Percentiles rank a stretch among this genome's conserved stretches.
These are phyloP conservation scores for Knoxia roxburghii DNA, from an alignment of 257 asterid genomes.

Conservation along the genomic window DNA sequence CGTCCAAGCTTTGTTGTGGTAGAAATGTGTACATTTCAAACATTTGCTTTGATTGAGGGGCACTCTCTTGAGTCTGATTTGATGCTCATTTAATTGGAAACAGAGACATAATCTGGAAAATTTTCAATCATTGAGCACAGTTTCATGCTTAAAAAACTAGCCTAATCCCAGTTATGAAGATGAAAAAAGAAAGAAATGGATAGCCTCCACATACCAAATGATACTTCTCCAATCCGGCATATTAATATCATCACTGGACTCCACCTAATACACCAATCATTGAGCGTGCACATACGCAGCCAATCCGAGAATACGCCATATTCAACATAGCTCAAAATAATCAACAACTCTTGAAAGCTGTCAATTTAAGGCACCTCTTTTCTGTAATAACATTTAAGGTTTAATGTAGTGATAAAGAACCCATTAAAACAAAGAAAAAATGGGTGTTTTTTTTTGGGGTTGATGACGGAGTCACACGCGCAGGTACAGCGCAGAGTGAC, in stretches of 20 bases:
- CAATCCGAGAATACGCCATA: neutral
- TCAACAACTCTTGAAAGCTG: no score
- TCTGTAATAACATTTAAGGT: no score
- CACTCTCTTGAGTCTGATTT: no score
- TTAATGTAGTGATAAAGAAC: no score
- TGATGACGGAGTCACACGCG: conserved; percentile 4
- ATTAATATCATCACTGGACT: neutral
- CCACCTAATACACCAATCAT: conserved; percentile 1
- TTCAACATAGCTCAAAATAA: no score
- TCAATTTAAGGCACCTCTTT: no score
- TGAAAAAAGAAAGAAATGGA: neutral
- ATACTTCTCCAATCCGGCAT: neutral
- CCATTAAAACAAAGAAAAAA: no score
- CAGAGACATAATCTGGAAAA: no score
- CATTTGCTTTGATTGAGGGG: neutral
- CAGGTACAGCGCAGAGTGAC: conserved; percentile 1
- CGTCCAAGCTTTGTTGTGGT: neutral
- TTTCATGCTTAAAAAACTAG: neutral
- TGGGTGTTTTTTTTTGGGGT: no score
- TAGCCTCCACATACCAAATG: neutral
- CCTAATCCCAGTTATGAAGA: neutral
- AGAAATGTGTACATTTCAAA: neutral
- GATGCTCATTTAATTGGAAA: neutral
- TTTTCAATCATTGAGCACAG: neutral
- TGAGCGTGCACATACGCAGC: conserved; percentile 9